Evolutionary conservation across 768 basidiomycete species (phyloP), one percentile per base, ranked within the genome.

Genomic region (Trichaptum fuscoviolaceum): DNA sequence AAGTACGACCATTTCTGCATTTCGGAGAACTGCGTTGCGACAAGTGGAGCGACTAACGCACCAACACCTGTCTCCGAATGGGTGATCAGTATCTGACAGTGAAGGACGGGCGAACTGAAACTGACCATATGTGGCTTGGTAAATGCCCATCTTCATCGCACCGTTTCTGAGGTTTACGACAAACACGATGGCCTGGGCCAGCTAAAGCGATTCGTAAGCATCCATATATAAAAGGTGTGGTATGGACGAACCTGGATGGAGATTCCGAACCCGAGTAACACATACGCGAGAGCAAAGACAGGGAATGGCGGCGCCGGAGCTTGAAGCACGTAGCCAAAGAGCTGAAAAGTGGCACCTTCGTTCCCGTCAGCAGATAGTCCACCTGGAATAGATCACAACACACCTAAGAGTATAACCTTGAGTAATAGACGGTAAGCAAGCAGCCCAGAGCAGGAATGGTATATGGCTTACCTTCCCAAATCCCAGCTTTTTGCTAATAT

Each of bases 101-200:
- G 25, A 62, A 25, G 24, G 4, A 7, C 23, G 57, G 2, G 36
- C 63, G 57, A 6, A 6, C n/a, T 20, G 62, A 24, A 35, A 3
- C 24, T 17, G 62, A 83, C 89, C 89, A 70, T 90, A 91, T 1
- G 83, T 79, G 8, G 87, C 87, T 69, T 89, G 87, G 17, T 90
- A 71, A 20, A 92, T 63, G 7, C 90, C 85, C 87, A 93, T 90
- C 73, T 91, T 91, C 0, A 77, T 73, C 66, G 86, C 82, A 0
- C 85, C 73, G 58, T 86, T 82, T 67, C 81, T 81, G 9, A 90
- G 75, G 59, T 78, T 81, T 3, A 87, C 89, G 12, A 92, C 84
- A 67, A 83, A 91, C 8, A 85, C 88, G 70, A 89, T 89, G 0
- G 89, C 83, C 75, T 90, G 89, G 0, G 90, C 89, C 67, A 91